Conservation (phyloP, 129 eudicot species). For the Lonicera japonica region DNA sequence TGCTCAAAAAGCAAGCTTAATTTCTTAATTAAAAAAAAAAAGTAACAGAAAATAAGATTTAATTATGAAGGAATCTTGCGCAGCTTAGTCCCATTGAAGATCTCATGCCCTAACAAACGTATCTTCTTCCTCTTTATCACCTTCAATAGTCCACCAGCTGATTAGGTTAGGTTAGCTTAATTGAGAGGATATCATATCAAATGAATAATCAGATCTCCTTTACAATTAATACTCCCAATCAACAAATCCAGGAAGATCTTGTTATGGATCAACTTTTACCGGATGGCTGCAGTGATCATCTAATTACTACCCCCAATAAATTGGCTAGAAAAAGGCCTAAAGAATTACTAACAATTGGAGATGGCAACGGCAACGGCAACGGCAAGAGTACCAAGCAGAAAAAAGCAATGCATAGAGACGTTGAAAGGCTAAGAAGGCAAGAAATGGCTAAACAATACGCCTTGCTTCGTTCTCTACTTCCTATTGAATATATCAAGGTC, state of each 20-base stretch:
- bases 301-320: not conserved
- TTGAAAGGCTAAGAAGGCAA: slow-evolving; percentile 35
- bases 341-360: not conserved
- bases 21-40: too few relatives aligned
- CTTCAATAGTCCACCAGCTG: too few relatives aligned
- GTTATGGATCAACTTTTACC: not conserved
- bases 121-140: slow-evolving; percentile 15
- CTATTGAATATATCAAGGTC: slow-evolving; percentile 34
- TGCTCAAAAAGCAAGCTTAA: slow-evolving; percentile 4
- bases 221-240: not conserved
- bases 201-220: slow-evolving; percentile 9
- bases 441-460: slow-evolving; percentile 41
- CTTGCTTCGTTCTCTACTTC: slow-evolving; percentile 35
- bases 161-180: too few relatives aligned
- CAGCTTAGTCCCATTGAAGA: slow-evolving; percentile 3
- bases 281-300: not conserved
- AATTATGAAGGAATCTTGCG: not conserved
- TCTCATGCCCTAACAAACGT: slow-evolving; percentile 28
- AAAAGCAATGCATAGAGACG: slow-evolving; percentile 28
- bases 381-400: not conserved
- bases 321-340: not conserved
- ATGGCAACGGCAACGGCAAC: not conserved
- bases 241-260: slow-evolving; percentile 17
- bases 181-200: too few relatives aligned
- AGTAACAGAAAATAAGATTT: not conserved